Evolutionary conservation across 352 stramenopile genomes (phyloP), one percentile per base, ranked within the genome.

Genomic region (Globisporangium spinosum): DNA sequence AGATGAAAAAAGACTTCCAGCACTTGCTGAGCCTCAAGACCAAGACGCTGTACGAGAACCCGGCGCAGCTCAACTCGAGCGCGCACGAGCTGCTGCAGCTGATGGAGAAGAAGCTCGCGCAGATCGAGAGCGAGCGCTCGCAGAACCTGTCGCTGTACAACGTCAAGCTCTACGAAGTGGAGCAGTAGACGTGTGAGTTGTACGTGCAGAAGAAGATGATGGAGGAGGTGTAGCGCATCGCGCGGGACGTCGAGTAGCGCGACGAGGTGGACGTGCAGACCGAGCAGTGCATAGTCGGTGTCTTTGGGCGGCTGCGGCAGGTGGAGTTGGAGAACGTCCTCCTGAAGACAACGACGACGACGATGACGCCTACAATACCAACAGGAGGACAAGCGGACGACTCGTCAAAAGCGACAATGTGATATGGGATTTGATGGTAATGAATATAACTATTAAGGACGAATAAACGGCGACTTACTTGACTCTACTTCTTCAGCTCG

Each of bases 401-500:
- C 47, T 15, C 8, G 9, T 22, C 25, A 7, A 38, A 6, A n/a
- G 53, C 15, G 25, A 32, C 49, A 51, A 51, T 1, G 1, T n/a
- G 15, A 23, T 12, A 12, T 12, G 6, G 12, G 23, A 15, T 13
- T 57, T 1, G 34, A 57, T 12, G 23, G 10, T 20, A 57, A 57
- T 10, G 23, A n/a, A 60, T 40, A 45, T 47, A 63, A 57, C 38
- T 53, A 54, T 23, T 51, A 68, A 43, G 20, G 23, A 27, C 29
- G 27, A 58, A 22, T n/a, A 10, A 29, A 15, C 8, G 8, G 8
- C 23, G 13, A 51, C 22, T 6, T 25, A 32, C 20, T 12, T 54
- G 38, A 23, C 47, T 47, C 40, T 77, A 82, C 64, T 85, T 78
- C 57, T 82, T 83, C n/a, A 97, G 71, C 71, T 94, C 80, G 0